Evolutionary conservation across 148 eudicot genomes (phyloP), one percentile per base, ranked within the genome.

Genomic region (Camellia japonica): DNA sequence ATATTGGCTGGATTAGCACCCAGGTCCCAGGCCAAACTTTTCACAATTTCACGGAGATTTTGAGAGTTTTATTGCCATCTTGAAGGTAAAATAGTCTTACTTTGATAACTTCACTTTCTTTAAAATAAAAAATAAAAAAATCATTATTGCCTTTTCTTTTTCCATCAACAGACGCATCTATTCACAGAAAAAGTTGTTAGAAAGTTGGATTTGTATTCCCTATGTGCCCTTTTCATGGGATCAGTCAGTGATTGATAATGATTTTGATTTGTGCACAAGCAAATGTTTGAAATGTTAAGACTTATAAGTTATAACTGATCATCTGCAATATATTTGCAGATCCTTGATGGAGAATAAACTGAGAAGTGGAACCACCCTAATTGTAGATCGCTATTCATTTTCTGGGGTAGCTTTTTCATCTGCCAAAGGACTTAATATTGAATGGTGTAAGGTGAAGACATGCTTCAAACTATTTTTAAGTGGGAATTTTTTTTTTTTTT

Each of bases 401-500:
- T 96, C 99, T n/a, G 98, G 99, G 78, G 98, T 96, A 77, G 99
- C 98, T 3, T 96, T 93, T 85, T 93, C 99, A 10, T 87, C 98
- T 82, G 99, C 99, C 58, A 96, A 96, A 87, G 99, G 99, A 79
- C 91, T 96, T 73, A 87, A 91, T 83, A 78, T 94, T 71, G 90
- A 94, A 20, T 96, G 99, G 98, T 96, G 99, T 74, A 96, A 96
- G 98, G 99, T 96, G 83, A 79, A 51, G 44, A 46, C 58, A 41
- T 68, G 67, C 55, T 61, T 71, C 68, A 54, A 46, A 44, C 12
- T 56, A 47, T 52, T 9, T 49, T 11, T 16, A 38, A 47, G 38
- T 58, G 49, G 9, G 23, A 8, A 44, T 49, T 43, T 68, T 68
- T 43, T 23, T 30, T 30, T 30, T 1, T 30, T 30, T 30, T 30